Evolutionary conservation across 2,329 filamentous ascomycete genomes (phyloP), one percentile per base, ranked within the genome.

Genomic region (Talaromyces sp.): DNA sequence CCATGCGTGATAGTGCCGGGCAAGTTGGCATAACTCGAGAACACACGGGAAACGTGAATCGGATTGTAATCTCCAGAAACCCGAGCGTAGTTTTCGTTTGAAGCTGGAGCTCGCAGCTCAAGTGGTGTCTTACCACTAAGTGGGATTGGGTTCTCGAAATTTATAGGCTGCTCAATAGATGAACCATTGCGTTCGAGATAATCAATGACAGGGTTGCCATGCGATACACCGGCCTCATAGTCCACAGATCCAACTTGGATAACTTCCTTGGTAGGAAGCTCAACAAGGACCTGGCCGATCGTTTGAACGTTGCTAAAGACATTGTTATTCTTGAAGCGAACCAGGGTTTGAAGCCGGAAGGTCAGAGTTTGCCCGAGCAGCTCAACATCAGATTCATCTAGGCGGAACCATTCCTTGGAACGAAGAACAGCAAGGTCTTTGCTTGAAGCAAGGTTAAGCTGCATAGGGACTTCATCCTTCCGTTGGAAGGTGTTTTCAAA

Each of bases 1-100:
- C 95, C 95, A 75, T 99, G 95, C 1, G 95, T 99, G 72, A 99
- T 99, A 52, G 95, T 99, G 56, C 95, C 96, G 1, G 93, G 93
- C 16, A 99, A 84, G 75, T 93, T 95, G 74, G 95, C 96, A 71
- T 98, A 99, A 79, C 87, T 92, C 34, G 95, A 91, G 80, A 99
- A 99, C 60, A 97, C 92, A 61, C 95, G 90, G 12, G 95, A 97
- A 52, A 99, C 95, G 82, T 99, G 95, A 65, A 99, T 99, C 28
- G 95, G 95, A 79, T 99, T 99, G 85, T 92, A 99, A 76, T 99
- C 95, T 54, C 95, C 95, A 57, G 96, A 99, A 18, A 99, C 95
- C 67, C 92, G 91, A 65, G 95, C 96, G 72, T 99, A 99, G 33
- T 91, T 96, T 82, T 99, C 95, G 79, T 99, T 99, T 61, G 93